Base-by-base conservation (phyloP, 306 rosid species). In the Prunus davidiana region DNA sequence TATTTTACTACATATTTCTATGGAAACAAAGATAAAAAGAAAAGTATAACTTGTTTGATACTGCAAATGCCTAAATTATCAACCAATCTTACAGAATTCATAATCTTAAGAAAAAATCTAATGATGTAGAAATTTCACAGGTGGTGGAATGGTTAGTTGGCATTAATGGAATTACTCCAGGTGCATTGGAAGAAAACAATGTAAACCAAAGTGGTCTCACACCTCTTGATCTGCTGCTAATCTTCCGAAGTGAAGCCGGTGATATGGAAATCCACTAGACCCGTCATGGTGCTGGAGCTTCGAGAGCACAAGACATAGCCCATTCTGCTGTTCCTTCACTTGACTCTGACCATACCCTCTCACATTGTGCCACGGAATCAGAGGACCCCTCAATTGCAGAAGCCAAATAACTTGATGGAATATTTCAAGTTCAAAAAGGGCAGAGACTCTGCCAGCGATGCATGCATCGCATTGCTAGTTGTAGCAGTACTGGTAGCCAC, bases 341-440 rank as follows among this genome's bases (percentile, higher is more conserved):
- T 22, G 24, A 22, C 24, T 22, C 24, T 22, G 24, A 22, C 24
- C 24, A 22, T 22, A 22, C 24, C 24, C 24, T 22, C 24, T 22
- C 24, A 22, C 24, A 22, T 22, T 22, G 24, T 22, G 0, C 24
- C 24, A 22, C 24, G 24, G 24, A 22, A 22, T 22, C 24, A 22
- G 24, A 22, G 22, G 24, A 22, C 24, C 24, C 24, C 24, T 22
- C 24, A 22, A 22, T 22, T 22, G 24, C 24, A 22, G 24, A 0
- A 38, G 32, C 75, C n/a, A 72, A 22, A 70, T 9, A 12, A 70
- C 19, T 28, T 75, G 62, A 30, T 47, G 8, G 45, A 75, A 12
- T 83, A 83, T 60, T 83, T 83, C 75, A 65, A 74, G 83, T 79
- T 83, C 71, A 79, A 57, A 22, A 79, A 13, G 78, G 86, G 78